Percentiles rank a stretch among this genome's conserved stretches.
These are phyloP conservation scores for Chlorella sp. DNA, from an alignment of 139 green algal species.

Conservation along the genomic window DNA sequence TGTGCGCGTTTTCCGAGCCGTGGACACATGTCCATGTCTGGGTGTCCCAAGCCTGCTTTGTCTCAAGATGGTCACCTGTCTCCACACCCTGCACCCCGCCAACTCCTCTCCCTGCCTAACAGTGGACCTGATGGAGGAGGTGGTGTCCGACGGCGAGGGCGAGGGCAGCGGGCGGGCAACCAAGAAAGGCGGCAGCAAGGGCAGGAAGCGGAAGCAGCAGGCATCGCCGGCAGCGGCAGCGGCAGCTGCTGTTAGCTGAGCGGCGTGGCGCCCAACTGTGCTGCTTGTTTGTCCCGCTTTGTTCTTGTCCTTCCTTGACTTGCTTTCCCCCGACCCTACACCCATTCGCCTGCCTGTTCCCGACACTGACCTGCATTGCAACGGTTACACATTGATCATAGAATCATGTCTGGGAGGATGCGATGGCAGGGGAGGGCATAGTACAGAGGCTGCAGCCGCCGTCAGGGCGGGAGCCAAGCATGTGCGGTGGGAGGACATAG, in stretches of 20 bases:
- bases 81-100: background rate
- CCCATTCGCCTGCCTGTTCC: background rate
- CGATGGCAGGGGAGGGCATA: no score
- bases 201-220: slow-evolving; percentile 16
- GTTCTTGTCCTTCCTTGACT: background rate
- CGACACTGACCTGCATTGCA: background rate
- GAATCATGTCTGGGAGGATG: no score
- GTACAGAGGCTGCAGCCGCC: no score
- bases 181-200: slow-evolving; percentile 3
- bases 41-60: no score
- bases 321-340: background rate
- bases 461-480: no score
- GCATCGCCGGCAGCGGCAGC: background rate
- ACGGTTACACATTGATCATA: background rate
- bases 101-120: background rate
- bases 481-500: no score
- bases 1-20: no score
- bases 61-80: no score
- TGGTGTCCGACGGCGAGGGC: slow-evolving; percentile 11
- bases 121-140: slow-evolving; percentile 35
- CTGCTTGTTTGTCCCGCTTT: background rate
- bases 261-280: background rate
- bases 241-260: no score
- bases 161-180: background rate
- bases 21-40: no score